Percentiles rank a stretch among this genome's conserved stretches.
These are phyloP conservation scores for Cyclostephanos tholiformis DNA, from an alignment of 108 stramenopile species.

Conservation along the genomic window DNA sequence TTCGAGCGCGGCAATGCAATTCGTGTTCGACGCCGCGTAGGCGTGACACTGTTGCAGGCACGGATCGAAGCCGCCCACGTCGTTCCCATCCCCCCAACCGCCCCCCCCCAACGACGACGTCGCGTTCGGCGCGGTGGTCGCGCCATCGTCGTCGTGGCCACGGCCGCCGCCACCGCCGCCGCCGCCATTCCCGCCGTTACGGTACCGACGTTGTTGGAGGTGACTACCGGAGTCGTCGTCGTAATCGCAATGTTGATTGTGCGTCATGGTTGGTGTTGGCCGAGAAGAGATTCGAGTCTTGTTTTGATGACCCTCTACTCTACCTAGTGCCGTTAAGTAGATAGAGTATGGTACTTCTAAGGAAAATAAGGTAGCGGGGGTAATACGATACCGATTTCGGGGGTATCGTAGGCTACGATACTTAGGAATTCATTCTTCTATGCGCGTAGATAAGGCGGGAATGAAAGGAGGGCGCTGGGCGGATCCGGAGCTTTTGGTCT, in stretches of 20 bases:
- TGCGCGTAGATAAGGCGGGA: too few relatives aligned
- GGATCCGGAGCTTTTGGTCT: too few relatives aligned
- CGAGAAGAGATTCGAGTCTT: too few relatives aligned
- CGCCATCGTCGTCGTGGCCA: not conserved
- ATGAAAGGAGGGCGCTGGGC: too few relatives aligned
- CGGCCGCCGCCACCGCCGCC: not conserved
- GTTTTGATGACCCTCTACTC: too few relatives aligned
- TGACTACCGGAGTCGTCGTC: not conserved
- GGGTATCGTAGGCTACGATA: too few relatives aligned
- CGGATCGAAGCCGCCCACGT: not conserved
- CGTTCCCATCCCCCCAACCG: too few relatives aligned
- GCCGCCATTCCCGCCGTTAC: not conserved
- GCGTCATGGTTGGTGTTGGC: not conserved
- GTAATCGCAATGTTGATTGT: not conserved
- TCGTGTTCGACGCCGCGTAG: not conserved
- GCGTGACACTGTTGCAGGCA: not conserved
- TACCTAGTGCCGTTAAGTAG: too few relatives aligned
- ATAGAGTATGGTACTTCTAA: too few relatives aligned
- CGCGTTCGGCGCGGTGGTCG: not conserved
- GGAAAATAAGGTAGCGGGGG: too few relatives aligned
- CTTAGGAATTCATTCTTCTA: too few relatives aligned
- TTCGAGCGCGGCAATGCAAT: not conserved
- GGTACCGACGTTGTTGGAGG: not conserved
- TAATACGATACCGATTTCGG: too few relatives aligned
- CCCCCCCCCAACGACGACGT: not conserved